phyloP scores from a whole-genome alignment of 306 rosid species.

The Gastrolobium villosum region DNA sequence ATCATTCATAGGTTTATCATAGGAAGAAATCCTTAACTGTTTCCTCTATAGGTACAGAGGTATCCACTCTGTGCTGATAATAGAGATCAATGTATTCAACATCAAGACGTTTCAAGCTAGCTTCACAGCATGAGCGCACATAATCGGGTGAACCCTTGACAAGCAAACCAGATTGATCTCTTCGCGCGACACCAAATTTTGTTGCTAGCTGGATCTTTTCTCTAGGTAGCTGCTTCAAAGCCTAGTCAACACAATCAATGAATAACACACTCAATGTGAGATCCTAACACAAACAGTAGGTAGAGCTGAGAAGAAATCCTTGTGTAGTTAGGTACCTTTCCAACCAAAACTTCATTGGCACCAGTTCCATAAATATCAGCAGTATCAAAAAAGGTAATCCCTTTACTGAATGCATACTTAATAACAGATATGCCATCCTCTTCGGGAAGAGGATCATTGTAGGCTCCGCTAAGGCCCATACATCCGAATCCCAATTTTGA shows the following conservation, averaged over 20 bases:
- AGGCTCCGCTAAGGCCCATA: constrained; percentile 65
- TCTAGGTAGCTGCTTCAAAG: constrained; percentile 72
- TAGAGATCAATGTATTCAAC: constrained; percentile 81
- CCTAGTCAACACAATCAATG: constrained; percentile 52
- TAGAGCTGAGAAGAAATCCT: too few relatives aligned
- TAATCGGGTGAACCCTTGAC: constrained; percentile 75
- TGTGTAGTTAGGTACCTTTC: constrained; percentile 70
- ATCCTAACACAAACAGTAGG: too few relatives aligned
- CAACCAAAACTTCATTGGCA: constrained; percentile 72
- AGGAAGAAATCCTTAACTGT: constrained; percentile 58
- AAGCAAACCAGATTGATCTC: background rate
- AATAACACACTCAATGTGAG: background rate
- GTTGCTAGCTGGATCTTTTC: constrained; percentile 78
- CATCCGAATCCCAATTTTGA: constrained; percentile 86
- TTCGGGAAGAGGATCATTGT: constrained; percentile 65
- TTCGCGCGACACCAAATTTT: constrained; percentile 63
- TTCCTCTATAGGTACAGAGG: constrained; percentile 70
- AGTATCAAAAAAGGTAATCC: constrained; percentile 81
- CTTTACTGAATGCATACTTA: constrained; percentile 66
- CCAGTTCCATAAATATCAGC: constrained; percentile 67
- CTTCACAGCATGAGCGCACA: constrained; percentile 76
- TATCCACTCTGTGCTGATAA: constrained; percentile 73
- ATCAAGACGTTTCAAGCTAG: constrained; percentile 79
- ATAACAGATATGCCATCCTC: constrained; percentile 65
- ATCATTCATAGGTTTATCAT: background rate